phyloP scores from a whole-genome alignment of 768 basidiomycete species.

The Leccinum rimulosum region DNA sequence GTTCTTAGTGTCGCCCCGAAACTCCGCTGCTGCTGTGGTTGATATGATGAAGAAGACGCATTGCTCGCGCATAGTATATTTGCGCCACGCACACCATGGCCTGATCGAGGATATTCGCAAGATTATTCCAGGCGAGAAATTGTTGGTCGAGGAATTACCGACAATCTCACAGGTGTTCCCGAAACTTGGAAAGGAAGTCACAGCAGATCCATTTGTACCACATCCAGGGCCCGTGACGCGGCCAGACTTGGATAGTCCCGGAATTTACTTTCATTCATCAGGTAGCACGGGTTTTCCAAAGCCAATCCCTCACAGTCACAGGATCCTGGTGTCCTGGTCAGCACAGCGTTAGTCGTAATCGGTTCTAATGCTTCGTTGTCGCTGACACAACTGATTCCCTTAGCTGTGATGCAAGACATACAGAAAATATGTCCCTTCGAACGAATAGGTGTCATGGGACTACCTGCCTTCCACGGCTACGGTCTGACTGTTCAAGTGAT shows the following conservation, averaged over 20 bases:
- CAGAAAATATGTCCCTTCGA: constrained; percentile 2
- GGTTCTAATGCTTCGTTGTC: background rate
- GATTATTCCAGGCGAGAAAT: background rate
- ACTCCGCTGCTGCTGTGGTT: constrained; percentile 4
- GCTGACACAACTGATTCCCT: background rate
- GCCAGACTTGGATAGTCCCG: constrained; percentile 1
- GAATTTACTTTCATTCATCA: constrained; percentile 14
- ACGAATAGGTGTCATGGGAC: constrained; percentile 27
- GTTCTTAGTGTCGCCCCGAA: constrained; percentile 32
- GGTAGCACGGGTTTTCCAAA: constrained; percentile 49
- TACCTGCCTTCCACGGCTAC: constrained; percentile 41
- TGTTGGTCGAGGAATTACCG: constrained; percentile 12
- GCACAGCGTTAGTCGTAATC: constrained; percentile 27
- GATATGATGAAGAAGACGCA: constrained; percentile 11
- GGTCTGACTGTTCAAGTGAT: constrained; percentile 32
- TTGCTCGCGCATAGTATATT: constrained; percentile 11
- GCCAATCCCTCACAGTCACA: constrained; percentile 34
- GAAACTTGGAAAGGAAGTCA: constrained; percentile 33
- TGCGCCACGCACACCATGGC: constrained; percentile 8
- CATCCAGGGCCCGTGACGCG: constrained; percentile 2
- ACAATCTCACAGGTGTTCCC: constrained; percentile 34
- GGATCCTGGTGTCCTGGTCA: constrained; percentile 29
- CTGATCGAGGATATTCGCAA: constrained; percentile 11
- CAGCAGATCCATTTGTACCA: constrained; percentile 7
- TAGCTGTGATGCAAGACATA: background rate